These are phyloP conservation scores for Oryza brachyantha DNA, from an alignment of 176 grass and related monocot genomes.

Conservation along the genomic window DNA sequence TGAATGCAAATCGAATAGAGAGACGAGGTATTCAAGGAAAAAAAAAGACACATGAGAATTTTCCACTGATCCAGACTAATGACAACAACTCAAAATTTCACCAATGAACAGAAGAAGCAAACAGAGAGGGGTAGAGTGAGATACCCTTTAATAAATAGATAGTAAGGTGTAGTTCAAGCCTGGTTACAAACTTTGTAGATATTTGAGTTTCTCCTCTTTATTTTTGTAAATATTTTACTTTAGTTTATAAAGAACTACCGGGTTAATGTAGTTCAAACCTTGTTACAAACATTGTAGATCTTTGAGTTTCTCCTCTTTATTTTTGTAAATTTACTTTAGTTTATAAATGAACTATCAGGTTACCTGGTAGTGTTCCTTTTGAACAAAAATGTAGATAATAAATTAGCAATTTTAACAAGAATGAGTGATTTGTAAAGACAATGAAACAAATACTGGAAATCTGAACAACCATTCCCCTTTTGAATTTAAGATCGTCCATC, in stretches of 20 bases:
- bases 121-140: background rate
- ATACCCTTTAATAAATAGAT: background rate
- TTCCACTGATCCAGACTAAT: background rate
- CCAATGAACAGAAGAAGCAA: background rate
- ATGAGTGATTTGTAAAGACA: background rate
- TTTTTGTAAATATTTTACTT: no score
- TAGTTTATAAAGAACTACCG: no score
- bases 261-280: no score
- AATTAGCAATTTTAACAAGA: background rate
- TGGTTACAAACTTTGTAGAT: no score
- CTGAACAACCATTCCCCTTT: background rate
- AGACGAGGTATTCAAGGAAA: background rate
- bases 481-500: background rate
- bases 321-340: no score
- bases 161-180: no score
- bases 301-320: no score
- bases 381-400: background rate
- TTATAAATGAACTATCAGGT: no score
- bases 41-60: background rate
- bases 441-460: background rate
- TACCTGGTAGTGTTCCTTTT: background rate
- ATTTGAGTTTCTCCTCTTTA: no score
- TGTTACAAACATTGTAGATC: no score
- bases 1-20: background rate
- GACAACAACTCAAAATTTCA: background rate